phyloP scores from a whole-genome alignment of 805 yeast species.

The Saturnispora zaruensis region DNA sequence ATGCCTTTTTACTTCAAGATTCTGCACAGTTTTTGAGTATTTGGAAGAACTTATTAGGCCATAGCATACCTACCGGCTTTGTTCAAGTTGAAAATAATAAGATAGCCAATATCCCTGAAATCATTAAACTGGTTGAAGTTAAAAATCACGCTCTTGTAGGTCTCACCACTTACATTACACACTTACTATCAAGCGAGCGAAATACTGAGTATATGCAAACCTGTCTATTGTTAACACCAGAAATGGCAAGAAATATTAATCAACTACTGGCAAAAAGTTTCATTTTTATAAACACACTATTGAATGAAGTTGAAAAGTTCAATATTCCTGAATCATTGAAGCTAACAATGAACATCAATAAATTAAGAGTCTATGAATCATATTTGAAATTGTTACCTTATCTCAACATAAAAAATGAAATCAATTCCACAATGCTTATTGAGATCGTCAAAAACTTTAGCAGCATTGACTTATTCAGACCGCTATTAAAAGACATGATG shows the following conservation, averaged over 20 bases:
- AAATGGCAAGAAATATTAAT: constrained; percentile 25
- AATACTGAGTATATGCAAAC: constrained; percentile 11
- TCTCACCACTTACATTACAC: constrained; percentile 44
- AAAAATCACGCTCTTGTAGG: constrained; percentile 54
- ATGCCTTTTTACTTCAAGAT: constrained; percentile 37
- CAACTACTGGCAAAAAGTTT: constrained; percentile 27
- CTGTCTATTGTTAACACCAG: constrained; percentile 27
- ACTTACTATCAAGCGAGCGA: constrained; percentile 34
- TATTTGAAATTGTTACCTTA: constrained; percentile 28
- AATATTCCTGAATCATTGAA: constrained; percentile 18
- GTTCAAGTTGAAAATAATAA: constrained; percentile 25
- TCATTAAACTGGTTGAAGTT: constrained; percentile 37
- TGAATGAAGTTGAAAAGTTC: constrained; percentile 16
- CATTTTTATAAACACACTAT: constrained; percentile 22
- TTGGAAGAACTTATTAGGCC: constrained; percentile 55
- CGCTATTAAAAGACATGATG: constrained; percentile 4
- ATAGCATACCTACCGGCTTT: constrained; percentile 36
- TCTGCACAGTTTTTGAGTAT: constrained; percentile 49
- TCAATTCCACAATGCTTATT: constrained; percentile 26
- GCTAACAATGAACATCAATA: constrained; percentile 22
- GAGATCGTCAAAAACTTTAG: constrained; percentile 29
- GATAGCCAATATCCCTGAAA: constrained; percentile 28
- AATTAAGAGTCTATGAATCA: constrained; percentile 26
- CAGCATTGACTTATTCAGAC: constrained; percentile 15
- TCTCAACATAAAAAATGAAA: constrained; percentile 25